These are phyloP conservation scores for Thelonectria discophora DNA, from an alignment of 2,329 filamentous ascomycete species.

Conservation along the genomic window DNA sequence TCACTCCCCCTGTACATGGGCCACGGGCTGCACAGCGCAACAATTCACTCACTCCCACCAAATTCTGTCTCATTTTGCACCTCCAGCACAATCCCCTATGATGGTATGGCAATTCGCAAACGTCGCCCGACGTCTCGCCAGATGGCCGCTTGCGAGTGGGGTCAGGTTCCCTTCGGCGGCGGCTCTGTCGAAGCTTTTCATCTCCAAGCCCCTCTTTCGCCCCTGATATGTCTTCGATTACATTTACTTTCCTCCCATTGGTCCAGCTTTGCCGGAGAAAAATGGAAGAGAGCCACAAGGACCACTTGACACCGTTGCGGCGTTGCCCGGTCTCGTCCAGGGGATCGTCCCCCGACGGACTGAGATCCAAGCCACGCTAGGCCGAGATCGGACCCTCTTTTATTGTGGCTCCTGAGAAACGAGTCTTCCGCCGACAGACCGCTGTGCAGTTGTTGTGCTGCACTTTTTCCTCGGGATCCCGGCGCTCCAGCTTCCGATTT, in stretches of 20 bases:
- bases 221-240: conserved; percentile 43
- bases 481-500: not conserved
- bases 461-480: not conserved
- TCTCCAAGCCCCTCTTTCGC: conserved; percentile 23
- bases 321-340: conserved; percentile 34
- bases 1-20: conserved; percentile 4
- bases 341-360: conserved; percentile 36
- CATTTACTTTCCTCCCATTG: conserved; percentile 39
- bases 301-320: conserved; percentile 32
- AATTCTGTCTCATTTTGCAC: conserved; percentile 7
- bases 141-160: conserved; percentile 33
- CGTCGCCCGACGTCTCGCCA: conserved; percentile 21
- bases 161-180: conserved; percentile 32
- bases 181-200: conserved; percentile 39
- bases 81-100: conserved; percentile 9
- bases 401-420: conserved; percentile 14
- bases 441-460: not conserved
- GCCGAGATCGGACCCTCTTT: conserved; percentile 42
- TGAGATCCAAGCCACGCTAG: conserved; percentile 40
- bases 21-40: not conserved
- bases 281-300: conserved; percentile 29
- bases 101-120: conserved; percentile 23
- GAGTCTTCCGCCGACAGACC: conserved; percentile 1
- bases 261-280: conserved; percentile 33
- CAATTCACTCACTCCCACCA: conserved; percentile 5